These are phyloP conservation scores for Nothopassalora personata DNA, from an alignment of 2,329 filamentous ascomycete genomes.

Conservation along the genomic window DNA sequence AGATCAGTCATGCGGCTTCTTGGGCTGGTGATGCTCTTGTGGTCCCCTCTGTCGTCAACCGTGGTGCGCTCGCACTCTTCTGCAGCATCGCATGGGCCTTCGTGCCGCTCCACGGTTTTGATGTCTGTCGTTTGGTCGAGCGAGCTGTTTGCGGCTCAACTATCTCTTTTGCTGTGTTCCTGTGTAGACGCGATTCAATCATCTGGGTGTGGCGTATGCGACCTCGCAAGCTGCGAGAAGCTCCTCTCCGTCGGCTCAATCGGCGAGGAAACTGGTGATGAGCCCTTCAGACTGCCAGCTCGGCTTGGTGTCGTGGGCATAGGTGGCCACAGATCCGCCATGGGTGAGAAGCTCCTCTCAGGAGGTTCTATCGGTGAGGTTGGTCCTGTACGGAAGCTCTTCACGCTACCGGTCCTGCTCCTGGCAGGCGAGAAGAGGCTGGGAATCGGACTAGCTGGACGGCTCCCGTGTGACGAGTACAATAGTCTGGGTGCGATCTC, in stretches of 20 bases:
- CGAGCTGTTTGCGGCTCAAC: no score
- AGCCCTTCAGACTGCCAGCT: constrained; percentile 21
- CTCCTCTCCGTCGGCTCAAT: constrained; percentile 2
- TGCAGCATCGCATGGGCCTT: not conserved
- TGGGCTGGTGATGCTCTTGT: not conserved
- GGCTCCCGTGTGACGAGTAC: constrained; percentile 20
- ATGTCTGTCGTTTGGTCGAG: no score
- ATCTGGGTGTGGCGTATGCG: not conserved
- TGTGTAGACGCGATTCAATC: not conserved
- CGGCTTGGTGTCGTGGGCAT: constrained; percentile 6
- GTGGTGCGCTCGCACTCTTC: not conserved
- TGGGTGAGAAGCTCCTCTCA: not conserved
- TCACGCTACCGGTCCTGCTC: constrained; percentile 20
- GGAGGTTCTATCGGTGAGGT: not conserved
- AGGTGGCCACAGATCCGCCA: not conserved
- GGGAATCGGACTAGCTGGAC: constrained; percentile 11
- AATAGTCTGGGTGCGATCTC: constrained; percentile 23
- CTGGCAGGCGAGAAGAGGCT: constrained; percentile 4
- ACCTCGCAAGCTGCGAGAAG: not conserved
- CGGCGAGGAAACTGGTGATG: not conserved
- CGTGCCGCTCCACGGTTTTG: no score
- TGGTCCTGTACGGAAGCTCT: constrained; percentile 16
- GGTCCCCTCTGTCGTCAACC: not conserved
- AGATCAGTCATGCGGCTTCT: not conserved
- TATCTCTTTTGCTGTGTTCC: not conserved